These are phyloP conservation scores for Apodospora peruviana DNA, from an alignment of 495 filamentous ascomycete species.

Conservation along the genomic window DNA sequence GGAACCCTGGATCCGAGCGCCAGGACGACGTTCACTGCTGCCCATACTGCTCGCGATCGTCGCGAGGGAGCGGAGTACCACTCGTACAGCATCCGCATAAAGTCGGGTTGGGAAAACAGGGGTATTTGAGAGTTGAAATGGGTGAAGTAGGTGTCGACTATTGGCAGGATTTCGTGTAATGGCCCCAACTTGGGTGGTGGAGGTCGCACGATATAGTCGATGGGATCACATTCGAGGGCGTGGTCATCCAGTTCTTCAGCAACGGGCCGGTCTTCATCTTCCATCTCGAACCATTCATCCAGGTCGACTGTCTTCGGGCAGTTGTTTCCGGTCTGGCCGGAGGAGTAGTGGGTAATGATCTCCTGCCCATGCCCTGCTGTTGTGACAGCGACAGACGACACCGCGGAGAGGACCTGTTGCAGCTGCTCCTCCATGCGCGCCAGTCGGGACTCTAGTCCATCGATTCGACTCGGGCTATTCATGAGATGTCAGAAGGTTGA, in stretches of 20 bases:
- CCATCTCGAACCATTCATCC: too few relatives aligned
- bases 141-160: conserved; percentile 23
- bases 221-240: not conserved
- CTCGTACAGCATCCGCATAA: conserved; percentile 24
- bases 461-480: not conserved
- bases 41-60: too few relatives aligned
- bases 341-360: not conserved
- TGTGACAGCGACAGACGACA: conserved; percentile 1
- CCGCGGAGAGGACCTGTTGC: conserved; percentile 18
- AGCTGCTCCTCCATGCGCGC: conserved; percentile 28
- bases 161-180: conserved; percentile 18
- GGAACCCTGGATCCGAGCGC: too few relatives aligned
- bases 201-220: not conserved
- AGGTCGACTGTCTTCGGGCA: too few relatives aligned
- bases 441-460: conserved; percentile 22
- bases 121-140: conserved; percentile 28
- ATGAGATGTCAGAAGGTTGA: not conserved
- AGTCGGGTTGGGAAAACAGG: conserved; percentile 20
- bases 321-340: not conserved
- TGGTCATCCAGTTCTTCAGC: not conserved
- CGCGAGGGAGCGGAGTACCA: too few relatives aligned
- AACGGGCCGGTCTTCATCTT: not conserved
- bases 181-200: conserved; percentile 14
- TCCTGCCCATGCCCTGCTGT: not conserved
- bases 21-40: too few relatives aligned